A percentile compares a stretch with the other conserved stretches of the same genome.
These are phyloP conservation scores for Fusarium chuoi DNA, from an alignment of 2,329 filamentous ascomycete genomes.

Conservation along the genomic window DNA sequence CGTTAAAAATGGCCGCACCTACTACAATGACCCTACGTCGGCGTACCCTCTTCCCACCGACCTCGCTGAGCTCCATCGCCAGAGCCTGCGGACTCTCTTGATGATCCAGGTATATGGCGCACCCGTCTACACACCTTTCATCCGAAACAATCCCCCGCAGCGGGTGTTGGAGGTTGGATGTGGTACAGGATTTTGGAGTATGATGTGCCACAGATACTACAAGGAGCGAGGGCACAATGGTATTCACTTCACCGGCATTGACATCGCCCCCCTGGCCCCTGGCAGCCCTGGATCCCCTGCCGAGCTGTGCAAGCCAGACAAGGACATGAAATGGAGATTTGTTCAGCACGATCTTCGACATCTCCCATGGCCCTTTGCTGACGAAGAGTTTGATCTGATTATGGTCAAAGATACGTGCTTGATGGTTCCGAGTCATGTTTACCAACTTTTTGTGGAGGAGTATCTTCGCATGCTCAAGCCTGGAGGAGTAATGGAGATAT, in stretches of 20 bases:
- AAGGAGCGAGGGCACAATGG: conserved; percentile 72
- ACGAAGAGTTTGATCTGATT: conserved; percentile 86
- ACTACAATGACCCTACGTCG: conserved; percentile 77
- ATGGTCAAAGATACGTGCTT: conserved; percentile 87
- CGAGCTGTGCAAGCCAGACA: conserved; percentile 63
- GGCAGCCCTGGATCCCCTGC: conserved; percentile 47
- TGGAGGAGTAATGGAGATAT: conserved; percentile 84
- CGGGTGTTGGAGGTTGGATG: conserved; percentile 89
- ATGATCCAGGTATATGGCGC: conserved; percentile 83
- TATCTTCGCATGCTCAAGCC: conserved; percentile 79
- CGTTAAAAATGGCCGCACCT: conserved; percentile 82
- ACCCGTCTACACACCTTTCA: conserved; percentile 77
- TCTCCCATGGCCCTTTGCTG: conserved; percentile 79
- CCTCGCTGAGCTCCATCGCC: conserved; percentile 85
- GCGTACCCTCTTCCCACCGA: conserved; percentile 91
- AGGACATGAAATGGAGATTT: conserved; percentile 88
- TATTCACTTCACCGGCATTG: conserved; percentile 83
- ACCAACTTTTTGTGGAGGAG: conserved; percentile 72
- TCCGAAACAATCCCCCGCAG: conserved; percentile 74
- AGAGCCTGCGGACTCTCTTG: conserved; percentile 84
- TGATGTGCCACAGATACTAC: conserved; percentile 86
- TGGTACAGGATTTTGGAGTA: conserved; percentile 89
- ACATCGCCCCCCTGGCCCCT: conserved; percentile 77
- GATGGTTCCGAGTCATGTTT: conserved; percentile 67
- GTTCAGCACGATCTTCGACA: conserved; percentile 86